Evolutionary conservation across 179 eudicot species (phyloP), one percentile per base, ranked within the genome.

Genomic region (Silene noctiflora): DNA sequence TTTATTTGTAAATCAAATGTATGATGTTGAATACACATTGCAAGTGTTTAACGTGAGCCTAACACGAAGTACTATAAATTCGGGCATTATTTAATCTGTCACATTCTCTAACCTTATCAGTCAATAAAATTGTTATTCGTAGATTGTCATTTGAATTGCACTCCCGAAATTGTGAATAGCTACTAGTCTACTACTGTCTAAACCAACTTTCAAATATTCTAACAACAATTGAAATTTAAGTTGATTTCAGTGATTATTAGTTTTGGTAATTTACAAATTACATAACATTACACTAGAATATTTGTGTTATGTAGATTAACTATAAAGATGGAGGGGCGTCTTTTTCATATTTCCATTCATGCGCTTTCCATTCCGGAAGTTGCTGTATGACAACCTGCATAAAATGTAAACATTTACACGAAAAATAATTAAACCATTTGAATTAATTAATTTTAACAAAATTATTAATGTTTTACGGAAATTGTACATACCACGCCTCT

Each of bases 311-410:
- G 13, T 24, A 24, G 67, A 22, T 25, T 33, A 16, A 46, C 25
- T 76, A 75, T 16, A 70, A 64, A 70, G 80, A 72, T 65, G 75
- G 78, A 74, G 88, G 87, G n/a, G 67, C 83, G 44, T 83, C 87
- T 75, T 84, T 85, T 66, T 86, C 81, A 72, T 84, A 84, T 14
- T 65, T 79, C 98, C 98, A 91, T 77, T 91, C 90, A 76, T 91
- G 97, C 72, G 84, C 93, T 88, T 93, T 93, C 98, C 98, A 93
- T 76, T 91, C 97, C 6, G 98, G 98, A 78, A 93, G 65, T 77
- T 91, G 95, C 75, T 93, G 98, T 60, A 93, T 81, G 4, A 87
- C 91, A 81, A 91, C 88, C 98, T 93, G 88, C 58, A 42, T 39
- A 39, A 39, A 39, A 39, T 39, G 46, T 39, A 39, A 39, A 39